phyloP scores from a whole-genome alignment of 306 rosid species.

The Citrullus mucosospermus region DNA sequence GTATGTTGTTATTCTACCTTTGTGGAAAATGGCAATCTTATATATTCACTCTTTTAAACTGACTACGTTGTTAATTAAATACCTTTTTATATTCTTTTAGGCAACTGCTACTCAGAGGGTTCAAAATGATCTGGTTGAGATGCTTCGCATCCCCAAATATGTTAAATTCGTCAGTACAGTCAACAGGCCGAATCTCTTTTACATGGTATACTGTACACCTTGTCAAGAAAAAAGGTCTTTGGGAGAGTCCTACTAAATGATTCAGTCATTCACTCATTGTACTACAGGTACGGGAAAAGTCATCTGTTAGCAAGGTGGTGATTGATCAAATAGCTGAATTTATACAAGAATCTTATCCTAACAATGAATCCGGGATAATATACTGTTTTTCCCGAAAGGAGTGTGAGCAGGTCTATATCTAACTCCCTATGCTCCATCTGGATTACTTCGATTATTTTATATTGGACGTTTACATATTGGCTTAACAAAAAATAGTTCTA shows the following conservation, averaged over 20 bases:
- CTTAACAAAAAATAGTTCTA: neutral
- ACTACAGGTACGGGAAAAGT: conserved; percentile 70
- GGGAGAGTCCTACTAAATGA: neutral
- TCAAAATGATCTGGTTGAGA: conserved; percentile 80
- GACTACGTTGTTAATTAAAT: neutral
- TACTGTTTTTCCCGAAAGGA: conserved; percentile 95
- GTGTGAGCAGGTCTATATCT: conserved; percentile 69
- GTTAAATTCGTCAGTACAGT: conserved; percentile 93
- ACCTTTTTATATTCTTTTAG: conserved; percentile 24
- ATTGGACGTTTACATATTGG: neutral
- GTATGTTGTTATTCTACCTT: conserved; percentile 29
- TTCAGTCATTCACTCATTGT: neutral
- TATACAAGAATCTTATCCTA: conserved; percentile 60
- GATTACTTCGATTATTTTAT: neutral
- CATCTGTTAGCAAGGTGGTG: conserved; percentile 69
- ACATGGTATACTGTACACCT: conserved; percentile 57
- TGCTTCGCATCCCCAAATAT: conserved; percentile 79
- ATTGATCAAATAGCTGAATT: conserved; percentile 69
- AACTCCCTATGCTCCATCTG: neutral
- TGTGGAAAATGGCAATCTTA: neutral
- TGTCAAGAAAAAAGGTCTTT: neutral
- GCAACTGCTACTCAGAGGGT: conserved; percentile 98
- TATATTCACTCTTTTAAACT: neutral
- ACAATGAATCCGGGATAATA: conserved; percentile 76
- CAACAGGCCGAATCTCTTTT: conserved; percentile 83